Evolutionary conservation across 495 filamentous ascomycete species (phyloP), one percentile per base, ranked within the genome.

Genomic region (Emericellopsis terricola): DNA sequence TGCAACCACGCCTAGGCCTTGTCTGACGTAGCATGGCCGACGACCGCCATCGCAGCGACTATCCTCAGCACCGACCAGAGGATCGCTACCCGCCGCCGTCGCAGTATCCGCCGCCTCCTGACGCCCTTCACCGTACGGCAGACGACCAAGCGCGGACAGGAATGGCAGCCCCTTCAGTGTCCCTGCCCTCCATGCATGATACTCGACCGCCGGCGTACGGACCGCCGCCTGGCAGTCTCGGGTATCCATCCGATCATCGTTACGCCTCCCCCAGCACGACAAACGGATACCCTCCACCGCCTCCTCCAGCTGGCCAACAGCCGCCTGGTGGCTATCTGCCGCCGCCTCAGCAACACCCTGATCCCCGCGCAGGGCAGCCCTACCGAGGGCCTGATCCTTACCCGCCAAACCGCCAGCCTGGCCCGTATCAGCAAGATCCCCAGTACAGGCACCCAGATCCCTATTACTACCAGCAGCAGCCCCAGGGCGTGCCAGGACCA

Each of bases 41-140:
- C 48, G 52, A 60, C 28, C 55, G 33, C 21, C 21, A 35, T 26
- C 33, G 33, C n/a, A 20, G 27, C 10, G 21, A 35, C 10, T 35
- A 35, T 35, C 33, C 33, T 35, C 33, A 23, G 33, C 33, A 23
- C 13, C 11, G 24, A 15, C 19, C 19, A 27, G 33, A 35, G 33
- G 33, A 35, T 26, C 21, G 13, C n/a, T 24, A 35, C n/a, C 19
- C 17, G 19, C 33, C 24, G 27, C 20, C 19, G 4, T 53, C 58
- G 26, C 53, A 59, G 33, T 65, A 68, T 43, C 57, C 57, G n/a
- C 57, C 62, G 19, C 51, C 59, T 34, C 52, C 62, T 7, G 55
- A 51, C 13, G 63, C 60, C 39, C 56, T 61, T 19, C 56, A 52
- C 18, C 40, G 41, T 8, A 48, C 53, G 42, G 46, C 50, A 13